Evolutionary conservation across 1,139 yeast genomes (phyloP), one percentile per base, ranked within the genome.

Genomic region (Blastobotrys petasosporus): DNA sequence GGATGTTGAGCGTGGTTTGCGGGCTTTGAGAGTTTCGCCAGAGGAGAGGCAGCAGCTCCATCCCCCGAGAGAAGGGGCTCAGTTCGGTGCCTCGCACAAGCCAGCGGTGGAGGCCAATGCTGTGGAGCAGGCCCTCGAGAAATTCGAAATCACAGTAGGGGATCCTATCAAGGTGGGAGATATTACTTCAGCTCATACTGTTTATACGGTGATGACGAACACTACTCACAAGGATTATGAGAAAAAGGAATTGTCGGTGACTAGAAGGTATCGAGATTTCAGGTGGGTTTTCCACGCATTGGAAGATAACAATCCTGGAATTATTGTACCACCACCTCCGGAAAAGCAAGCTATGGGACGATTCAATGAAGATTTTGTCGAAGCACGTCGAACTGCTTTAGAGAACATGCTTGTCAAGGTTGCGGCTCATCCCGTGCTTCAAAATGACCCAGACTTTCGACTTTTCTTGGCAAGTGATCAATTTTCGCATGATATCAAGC

Each of bases 321-420:
- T 77, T 48, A 83, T 94, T 36, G 82, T 94, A 25, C 98, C 98
- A 0, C 96, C 98, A 0, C 97, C 98, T 9, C 98, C 99, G 1
- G 86, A 87, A 33, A 94, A 94, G 61, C 97, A 92, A 64, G 85
- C 87, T 0, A 83, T 90, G 49, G 97, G 96, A 2, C 73, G 95
- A 53, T 84, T 83, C 66, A 86, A 87, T 59, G 90, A 85, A 55
- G 88, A 82, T 58, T 88, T 92, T 59, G 81, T 92, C 45, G 97
- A 90, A 62, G 80, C 79, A 54, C 77, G 98, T 64, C 72, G 97
- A 50, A 69, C 81, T 35, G 87, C 94, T n/a, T 71, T 92, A 62
- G 97, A 90, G 60, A 79, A 76, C 54, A 94, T 92, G 99, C 73
- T 92, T 50, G 69, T 64, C 47, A 84, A 84, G 59, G 82, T 86